Base-by-base conservation (phyloP, 305 asterid genomes). In the Rubia tinctorum region DNA sequence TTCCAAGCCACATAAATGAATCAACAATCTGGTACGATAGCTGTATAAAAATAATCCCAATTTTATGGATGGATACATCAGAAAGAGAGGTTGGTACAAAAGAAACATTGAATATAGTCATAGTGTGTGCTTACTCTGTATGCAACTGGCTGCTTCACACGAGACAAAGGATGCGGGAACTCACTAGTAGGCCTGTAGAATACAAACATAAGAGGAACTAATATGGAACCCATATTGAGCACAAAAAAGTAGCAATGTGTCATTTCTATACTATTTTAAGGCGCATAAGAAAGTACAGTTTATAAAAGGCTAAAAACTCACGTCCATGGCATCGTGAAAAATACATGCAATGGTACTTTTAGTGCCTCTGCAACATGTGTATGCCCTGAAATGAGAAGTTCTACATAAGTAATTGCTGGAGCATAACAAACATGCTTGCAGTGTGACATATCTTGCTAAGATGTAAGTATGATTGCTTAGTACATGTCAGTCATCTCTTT, bases 261-360 rank as follows among this genome's bases (percentile, higher is more conserved):
- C 25, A n/a, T 43, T 12, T 8, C 23, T 37, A 67, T 30, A 58
- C 34, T n/a, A 69, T 37, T 43, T 67, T 18, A 58, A 30, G 15
- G 51, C 20, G 17, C 11, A 7, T 27, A 39, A 15, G 30, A 64
- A 62, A 45, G 45, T 58, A 59, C 8, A 66, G 66, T 40, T 56
- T 39, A 69, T 20, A 12, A 66, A 2, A 60, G 68, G 6, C 56
- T 74, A 64, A 75, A 18, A 27, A 84, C 99, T 87, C 81, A 94
- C 99, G 99, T 94, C 99, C 99, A 94, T 23, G 99, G 99, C 99
- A 94, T 94, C 68, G 99, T 94, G 77, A 94, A 94, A 66, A 94
- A 79, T 75, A 94, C 87, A 85, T 94, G 99, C 56, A 94, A 27
- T 5, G 99, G 99, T 68, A 94, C 89, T 73, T 82, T 83, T 73